A percentile compares a stretch with the other conserved stretches of the same genome.
phyloP scores from a whole-genome alignment of 1,284 basidiomycete species.

The Irpex rosettiformis region DNA sequence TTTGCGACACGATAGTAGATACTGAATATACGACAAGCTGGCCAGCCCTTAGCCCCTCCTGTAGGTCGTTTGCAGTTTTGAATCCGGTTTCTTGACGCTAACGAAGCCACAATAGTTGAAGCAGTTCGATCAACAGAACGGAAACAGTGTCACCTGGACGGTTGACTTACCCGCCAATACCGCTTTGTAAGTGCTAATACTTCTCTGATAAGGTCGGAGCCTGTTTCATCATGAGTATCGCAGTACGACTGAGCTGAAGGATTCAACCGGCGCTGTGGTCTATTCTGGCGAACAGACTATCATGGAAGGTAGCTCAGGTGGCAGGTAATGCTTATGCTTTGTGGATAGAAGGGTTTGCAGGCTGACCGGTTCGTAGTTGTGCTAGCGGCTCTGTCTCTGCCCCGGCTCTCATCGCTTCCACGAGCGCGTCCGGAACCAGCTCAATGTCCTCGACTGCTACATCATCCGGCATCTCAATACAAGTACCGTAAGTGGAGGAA shows the following conservation, averaged over 20 bases:
- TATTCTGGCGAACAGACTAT: slow-evolving; percentile 12
- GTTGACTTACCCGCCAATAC: slow-evolving; percentile 53
- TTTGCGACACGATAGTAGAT: neutral
- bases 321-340: neutral
- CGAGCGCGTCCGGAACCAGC: neutral
- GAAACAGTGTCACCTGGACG: slow-evolving; percentile 55
- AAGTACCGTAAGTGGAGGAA: slow-evolving; percentile 24
- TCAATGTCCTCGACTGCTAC: neutral
- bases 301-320: neutral
- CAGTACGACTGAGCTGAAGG: slow-evolving; percentile 55
- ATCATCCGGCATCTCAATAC: neutral
- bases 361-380: slow-evolving; percentile 6
- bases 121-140: slow-evolving; percentile 45
- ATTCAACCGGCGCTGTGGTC: slow-evolving; percentile 40
- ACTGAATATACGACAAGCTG: slow-evolving; percentile 35
- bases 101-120: slow-evolving; percentile 39
- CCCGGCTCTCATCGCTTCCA: neutral
- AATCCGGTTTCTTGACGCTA: neutral
- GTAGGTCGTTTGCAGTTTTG: slow-evolving; percentile 34
- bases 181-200: slow-evolving; percentile 45
- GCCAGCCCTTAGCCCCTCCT: slow-evolving; percentile 49
- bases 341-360: neutral
- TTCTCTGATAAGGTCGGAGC: neutral
- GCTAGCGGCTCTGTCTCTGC: slow-evolving; percentile 7
- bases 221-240: too few species aligned